Percentiles rank a stretch among this genome's conserved stretches.
These are phyloP conservation scores for Periconia sp. DNA, from an alignment of 2,329 filamentous ascomycete genomes.

Conservation along the genomic window DNA sequence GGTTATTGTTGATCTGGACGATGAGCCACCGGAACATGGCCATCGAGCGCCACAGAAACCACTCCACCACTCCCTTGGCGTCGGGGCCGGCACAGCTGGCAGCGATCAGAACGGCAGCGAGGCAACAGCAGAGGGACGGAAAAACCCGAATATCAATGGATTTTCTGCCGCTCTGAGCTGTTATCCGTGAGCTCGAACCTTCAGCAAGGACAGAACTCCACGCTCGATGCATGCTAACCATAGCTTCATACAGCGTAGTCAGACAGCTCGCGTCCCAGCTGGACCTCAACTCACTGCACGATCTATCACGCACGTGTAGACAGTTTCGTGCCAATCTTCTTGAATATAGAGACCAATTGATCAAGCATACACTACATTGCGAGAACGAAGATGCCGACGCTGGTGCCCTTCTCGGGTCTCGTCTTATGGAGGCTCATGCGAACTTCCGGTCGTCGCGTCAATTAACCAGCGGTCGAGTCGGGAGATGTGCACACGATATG, in stretches of 20 bases:
- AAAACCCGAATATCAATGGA: conserved; percentile 59
- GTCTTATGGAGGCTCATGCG: conserved; percentile 21
- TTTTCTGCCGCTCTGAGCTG: conserved; percentile 66
- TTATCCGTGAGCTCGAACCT: conserved; percentile 63
- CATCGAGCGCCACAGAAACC: conserved; percentile 29
- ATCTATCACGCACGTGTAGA: conserved; percentile 78
- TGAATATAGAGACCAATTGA: conserved; percentile 73
- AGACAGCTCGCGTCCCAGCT: conserved; percentile 73
- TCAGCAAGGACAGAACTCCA: conserved; percentile 32
- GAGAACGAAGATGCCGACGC: conserved; percentile 64
- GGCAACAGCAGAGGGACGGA: conserved; percentile 32
- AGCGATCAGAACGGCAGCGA: conserved; percentile 9
- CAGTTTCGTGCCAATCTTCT: conserved; percentile 76
- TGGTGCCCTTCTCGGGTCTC: conserved; percentile 55
- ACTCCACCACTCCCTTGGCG: conserved; percentile 27
- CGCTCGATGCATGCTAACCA: conserved; percentile 33
- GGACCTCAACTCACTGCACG: conserved; percentile 85
- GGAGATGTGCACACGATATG: conserved; percentile 82
- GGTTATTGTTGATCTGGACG: conserved; percentile 48
- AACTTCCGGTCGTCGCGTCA: conserved; percentile 18
- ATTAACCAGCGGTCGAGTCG: conserved; percentile 67
- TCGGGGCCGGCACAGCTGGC: conserved; percentile 9
- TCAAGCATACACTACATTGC: conserved; percentile 77
- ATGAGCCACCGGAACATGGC: conserved; percentile 27
- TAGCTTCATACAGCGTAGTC: conserved; percentile 63